Conservation (phyloP, 2,329 filamentous ascomycete genomes). For the Bisporella sp. region DNA sequence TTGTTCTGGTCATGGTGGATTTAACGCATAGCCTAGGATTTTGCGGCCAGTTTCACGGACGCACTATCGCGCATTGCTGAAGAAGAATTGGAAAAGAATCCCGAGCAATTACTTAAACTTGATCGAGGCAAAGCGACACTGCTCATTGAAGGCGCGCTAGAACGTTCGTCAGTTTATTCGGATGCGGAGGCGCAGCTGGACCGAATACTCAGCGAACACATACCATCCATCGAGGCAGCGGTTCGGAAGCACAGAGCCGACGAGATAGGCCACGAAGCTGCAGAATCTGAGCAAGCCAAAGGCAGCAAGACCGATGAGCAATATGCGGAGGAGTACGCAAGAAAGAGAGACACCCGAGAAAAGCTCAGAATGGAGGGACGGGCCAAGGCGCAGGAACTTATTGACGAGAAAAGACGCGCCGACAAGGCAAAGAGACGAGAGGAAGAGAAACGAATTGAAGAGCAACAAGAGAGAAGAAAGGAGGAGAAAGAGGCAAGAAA, state of each 20-base stretch:
- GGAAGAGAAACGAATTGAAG: conserved; percentile 38
- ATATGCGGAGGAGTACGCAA: conserved; percentile 61
- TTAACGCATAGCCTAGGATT: conserved; percentile 43
- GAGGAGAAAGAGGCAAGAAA: conserved; percentile 26
- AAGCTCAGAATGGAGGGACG: conserved; percentile 53
- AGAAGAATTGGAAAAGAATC: conserved; percentile 68
- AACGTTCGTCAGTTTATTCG: conserved; percentile 69
- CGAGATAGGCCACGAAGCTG: conserved; percentile 64
- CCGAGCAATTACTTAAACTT: conserved; percentile 62
- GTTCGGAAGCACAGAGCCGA: conserved; percentile 61
- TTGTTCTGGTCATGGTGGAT: background rate
- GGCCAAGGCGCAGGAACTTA: conserved; percentile 47
- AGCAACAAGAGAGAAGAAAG: conserved; percentile 36
- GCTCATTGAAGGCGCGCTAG: conserved; percentile 70
- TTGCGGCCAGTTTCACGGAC: conserved; percentile 59
- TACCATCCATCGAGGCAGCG: conserved; percentile 58
- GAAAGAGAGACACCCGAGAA: conserved; percentile 53
- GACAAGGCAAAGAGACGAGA: conserved; percentile 44
- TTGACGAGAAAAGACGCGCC: conserved; percentile 54
- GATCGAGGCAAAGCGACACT: conserved; percentile 68
- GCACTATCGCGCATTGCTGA: conserved; percentile 64
- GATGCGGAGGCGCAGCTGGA: conserved; percentile 62
- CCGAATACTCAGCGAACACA: conserved; percentile 54
- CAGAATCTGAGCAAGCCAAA: conserved; percentile 54
- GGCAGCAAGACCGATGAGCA: conserved; percentile 69